Conservation (phyloP, 208 protist species). For the Leishmania lainsoni region DNA sequence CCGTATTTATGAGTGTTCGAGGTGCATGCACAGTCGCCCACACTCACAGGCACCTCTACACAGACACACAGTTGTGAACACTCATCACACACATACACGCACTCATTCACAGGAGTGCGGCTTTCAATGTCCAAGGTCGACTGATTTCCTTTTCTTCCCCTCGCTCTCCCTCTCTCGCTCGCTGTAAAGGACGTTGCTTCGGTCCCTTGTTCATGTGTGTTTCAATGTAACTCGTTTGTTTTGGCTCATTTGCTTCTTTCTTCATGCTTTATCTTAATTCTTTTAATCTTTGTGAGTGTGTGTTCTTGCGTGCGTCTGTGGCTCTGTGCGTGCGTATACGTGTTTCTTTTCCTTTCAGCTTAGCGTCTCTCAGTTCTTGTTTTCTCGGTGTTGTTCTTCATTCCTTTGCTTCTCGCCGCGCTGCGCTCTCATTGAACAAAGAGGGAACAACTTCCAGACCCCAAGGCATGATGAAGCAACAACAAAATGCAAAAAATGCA, state of each 20-base stretch:
- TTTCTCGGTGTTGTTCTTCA: not conserved
- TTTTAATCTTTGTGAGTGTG: not conserved
- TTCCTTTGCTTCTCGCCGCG: not conserved
- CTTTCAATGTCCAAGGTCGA: not conserved
- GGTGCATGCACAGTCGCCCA: not conserved
- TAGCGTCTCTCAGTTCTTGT: not conserved
- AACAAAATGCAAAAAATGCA: not conserved
- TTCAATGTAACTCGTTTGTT: slow-evolving; percentile 3
- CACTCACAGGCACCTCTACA: not conserved
- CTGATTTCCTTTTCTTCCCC: slow-evolving; percentile 1
- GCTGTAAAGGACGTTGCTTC: slow-evolving; percentile 7
- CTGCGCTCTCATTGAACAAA: not conserved
- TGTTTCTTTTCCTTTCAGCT: slow-evolving; percentile 5
- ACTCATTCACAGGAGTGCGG: not conserved
- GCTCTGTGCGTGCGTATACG: not conserved
- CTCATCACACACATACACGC: not conserved
- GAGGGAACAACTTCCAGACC: no score
- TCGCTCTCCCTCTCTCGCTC: not conserved
- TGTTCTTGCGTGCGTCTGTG: not conserved
- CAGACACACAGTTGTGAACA: not conserved
- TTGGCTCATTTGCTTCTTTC: not conserved
- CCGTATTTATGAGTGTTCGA: not conserved
- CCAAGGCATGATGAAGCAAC: not conserved
- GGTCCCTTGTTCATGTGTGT: slow-evolving; percentile 7
- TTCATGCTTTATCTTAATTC: not conserved